Base-by-base conservation (phyloP, 768 basidiomycete species). In the Myochromella boudieri region DNA sequence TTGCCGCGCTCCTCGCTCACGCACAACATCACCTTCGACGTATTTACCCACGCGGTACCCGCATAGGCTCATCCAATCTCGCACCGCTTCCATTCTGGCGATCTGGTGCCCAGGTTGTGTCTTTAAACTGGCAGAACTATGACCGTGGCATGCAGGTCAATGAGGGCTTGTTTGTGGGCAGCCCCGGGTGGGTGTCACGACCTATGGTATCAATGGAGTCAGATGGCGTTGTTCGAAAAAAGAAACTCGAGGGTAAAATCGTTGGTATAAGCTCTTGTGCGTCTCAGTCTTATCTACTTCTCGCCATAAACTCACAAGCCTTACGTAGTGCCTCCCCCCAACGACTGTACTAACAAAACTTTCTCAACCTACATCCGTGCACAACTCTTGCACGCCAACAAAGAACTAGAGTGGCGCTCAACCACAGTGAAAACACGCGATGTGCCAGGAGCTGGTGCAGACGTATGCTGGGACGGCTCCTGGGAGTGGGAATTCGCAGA, bases 111-210 rank as follows among this genome's bases (percentile, higher is more conserved):
- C 83, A 84, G 41, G 68, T 84, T 8, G 74, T 72, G 1, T 72
- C 75, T 28, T 61, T 84, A 33, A 84, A 84, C 52, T 83, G 82
- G 82, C 82, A 84, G 61, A 68, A 65, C n/a, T 81, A 74, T 53
- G 81, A 84, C 55, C 56, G 52, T 1, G 75, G 76, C 1, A 77
- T 80, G 75, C 79, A 81, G 52, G 38, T 40, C 18, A 82, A 84
- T 53, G 84, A 82, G 58, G 82, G 71, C 0, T 71, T 85, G 74
- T 85, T 84, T 55, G 69, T 70, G 0, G 82, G 78, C 0, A 77
- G 70, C 3, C 55, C 62, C 2, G 82, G 82, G 1, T 84, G 78
- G 79, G 73, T 80, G 1, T 59, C 69, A 26, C 80, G 79, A 52
- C 81, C 82, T 1, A 52, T 53, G 10, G 36, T 46, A 17, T 43